Evolutionary conservation across 2,329 filamentous ascomycete genomes (phyloP).

Genomic region (Aotearoamyces nothofagi): DNA sequence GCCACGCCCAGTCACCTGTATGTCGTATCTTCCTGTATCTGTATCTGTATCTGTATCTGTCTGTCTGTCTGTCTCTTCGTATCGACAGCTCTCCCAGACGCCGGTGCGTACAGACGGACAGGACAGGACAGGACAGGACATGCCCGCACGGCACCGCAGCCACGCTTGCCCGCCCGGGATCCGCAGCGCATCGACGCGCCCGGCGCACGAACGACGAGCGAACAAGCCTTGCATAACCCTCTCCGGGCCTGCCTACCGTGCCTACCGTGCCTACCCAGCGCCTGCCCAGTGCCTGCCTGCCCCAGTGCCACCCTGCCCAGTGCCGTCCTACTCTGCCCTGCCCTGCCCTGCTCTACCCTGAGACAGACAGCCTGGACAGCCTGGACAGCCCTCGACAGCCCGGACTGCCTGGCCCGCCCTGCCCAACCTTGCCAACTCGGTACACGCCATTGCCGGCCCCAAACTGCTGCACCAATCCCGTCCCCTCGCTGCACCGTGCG

Average conservation of each 20-base stretch:
- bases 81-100: not conserved
- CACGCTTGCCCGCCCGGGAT: not conserved
- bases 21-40: not conserved
- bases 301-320: not conserved
- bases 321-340: not conserved
- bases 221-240: not conserved
- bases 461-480: not conserved
- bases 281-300: not conserved
- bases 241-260: not conserved
- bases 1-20: not conserved
- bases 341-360: too few species aligned
- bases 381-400: not conserved
- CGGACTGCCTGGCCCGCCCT: not conserved
- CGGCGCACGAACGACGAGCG: too few species aligned
- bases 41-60: too few species aligned
- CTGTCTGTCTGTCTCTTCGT: not conserved
- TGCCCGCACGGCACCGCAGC: not conserved
- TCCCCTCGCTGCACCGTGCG: not conserved
- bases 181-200: not conserved
- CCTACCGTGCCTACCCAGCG: not conserved
- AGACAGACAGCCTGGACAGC: not conserved
- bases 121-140: not conserved
- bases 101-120: too few species aligned
- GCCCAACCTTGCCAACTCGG: not conserved
- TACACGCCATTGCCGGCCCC: not conserved